Conservation (phyloP, 768 basidiomycete genomes). For the Hygrophoropsis aurantiaca region DNA sequence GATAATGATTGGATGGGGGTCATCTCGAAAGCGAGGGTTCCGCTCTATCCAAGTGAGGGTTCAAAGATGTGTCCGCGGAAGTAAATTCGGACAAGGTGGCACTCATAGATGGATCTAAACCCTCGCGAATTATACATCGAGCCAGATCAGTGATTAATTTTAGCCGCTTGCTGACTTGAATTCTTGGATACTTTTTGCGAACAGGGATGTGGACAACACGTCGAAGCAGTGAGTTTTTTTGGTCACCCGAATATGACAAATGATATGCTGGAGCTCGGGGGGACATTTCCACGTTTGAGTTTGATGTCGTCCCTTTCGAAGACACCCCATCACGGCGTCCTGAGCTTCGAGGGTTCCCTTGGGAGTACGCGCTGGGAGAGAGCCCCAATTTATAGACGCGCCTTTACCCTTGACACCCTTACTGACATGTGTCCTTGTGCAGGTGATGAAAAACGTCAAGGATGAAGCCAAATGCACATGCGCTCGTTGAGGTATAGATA, state of each 20-base stretch:
- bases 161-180: neutral
- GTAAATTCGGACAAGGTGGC: constrained; percentile 6
- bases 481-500: constrained; percentile 22
- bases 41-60: constrained; percentile 4
- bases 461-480: constrained; percentile 51
- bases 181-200: constrained; percentile 9
- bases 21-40: neutral
- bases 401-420: constrained; percentile 23
- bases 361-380: constrained; percentile 11
- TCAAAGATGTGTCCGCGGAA: constrained; percentile 13
- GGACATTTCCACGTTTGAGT: constrained; percentile 25
- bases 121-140: constrained; percentile 6
- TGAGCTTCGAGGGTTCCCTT: constrained; percentile 18
- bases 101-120: constrained; percentile 7
- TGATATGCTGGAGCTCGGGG: neutral
- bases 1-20: constrained; percentile 14
- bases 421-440: constrained; percentile 17
- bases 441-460: constrained; percentile 52
- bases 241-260: constrained; percentile 10
- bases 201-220: constrained; percentile 73
- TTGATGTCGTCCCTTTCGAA: constrained; percentile 36
- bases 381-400: constrained; percentile 24
- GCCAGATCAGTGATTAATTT: too few species aligned
- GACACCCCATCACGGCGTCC: constrained; percentile 28
- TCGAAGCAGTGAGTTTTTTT: constrained; percentile 53